Base-by-base conservation (phyloP, 1,284 basidiomycete species). In the Erythrobasidium hasegawianum region DNA sequence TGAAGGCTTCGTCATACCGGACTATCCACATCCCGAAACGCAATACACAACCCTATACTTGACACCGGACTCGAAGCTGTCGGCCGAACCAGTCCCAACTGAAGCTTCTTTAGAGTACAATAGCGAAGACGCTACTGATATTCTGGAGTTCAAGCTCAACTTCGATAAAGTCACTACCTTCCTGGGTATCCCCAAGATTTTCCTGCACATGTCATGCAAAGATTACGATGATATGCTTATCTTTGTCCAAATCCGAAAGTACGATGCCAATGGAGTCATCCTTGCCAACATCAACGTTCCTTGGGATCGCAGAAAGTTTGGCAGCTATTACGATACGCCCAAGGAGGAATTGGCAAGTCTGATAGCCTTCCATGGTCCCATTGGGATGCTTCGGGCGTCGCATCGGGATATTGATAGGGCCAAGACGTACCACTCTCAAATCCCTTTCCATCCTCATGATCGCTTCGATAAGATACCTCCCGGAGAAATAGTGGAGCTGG, bases 321-420 rank as follows among this genome's bases (percentile, higher is more conserved):
- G 16, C 7, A 41, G 24, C 29, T 39, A 54, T 18, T 29, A 27
- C 20, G 26, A 39, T 22, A n/a, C 16, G 7, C 26, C 33, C 1
- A 52, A 24, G n/a, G 29, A 39, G 14, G 59, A 11, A n/a, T n/a
- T 38, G 5, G 47, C 20, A n/a, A n/a, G n/a, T n/a, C n/a, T n/a
- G n/a, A n/a, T n/a, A n/a, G n/a, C 22, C 16, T 50, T 57, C 45
- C 8, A 57, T 22, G 50, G 59, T 2, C 47, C 26, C 1, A 67
- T 69, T 62, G 74, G 73, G 20, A 68, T 70, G 43, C 67, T 75
- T n/a, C 71, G 73, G 41, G 73, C 73, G 1, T 73, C 72, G 4
- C 73, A 74, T 41, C 71, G 71, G 50, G 68, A 58, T 39, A 70
- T 62, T 49, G 65, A 59, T 45, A n/a, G n/a, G n/a, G n/a, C n/a